Conservation (phyloP, 164 flowering plant species). For the Tinospora cordifolia region DNA sequence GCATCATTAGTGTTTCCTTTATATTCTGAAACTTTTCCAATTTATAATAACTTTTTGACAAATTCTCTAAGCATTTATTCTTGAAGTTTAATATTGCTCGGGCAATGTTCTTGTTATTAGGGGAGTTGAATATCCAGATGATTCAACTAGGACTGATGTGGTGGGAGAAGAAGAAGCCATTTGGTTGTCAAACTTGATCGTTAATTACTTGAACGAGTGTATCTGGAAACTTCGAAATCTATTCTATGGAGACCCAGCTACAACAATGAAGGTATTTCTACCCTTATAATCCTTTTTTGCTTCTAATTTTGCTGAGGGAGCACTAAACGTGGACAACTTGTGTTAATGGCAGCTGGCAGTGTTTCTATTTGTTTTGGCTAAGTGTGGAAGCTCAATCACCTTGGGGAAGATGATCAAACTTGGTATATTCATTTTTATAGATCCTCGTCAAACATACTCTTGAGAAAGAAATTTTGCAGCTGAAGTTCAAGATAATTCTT, state of each 20-base stretch:
- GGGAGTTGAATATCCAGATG: constrained; percentile 30
- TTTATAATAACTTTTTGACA: not conserved
- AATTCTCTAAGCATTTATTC: not conserved
- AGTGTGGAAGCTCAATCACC: constrained; percentile 77
- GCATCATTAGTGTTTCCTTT: too few relatives aligned
- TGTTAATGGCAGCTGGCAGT: constrained; percentile 61
- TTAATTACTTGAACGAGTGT: constrained; percentile 79
- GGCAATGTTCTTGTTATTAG: constrained; percentile 23
- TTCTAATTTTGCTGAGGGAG: not conserved
- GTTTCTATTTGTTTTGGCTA: constrained; percentile 68
- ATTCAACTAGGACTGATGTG: constrained; percentile 23
- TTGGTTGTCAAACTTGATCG: constrained; percentile 52
- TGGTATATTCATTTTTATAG: constrained; percentile 35
- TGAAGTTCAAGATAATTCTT: not conserved
- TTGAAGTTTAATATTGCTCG: not conserved
- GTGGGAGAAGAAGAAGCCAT: constrained; percentile 80
- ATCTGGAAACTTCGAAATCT: constrained; percentile 49
- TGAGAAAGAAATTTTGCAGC: not conserved
- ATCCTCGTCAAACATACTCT: not conserved
- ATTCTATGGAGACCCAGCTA: constrained; percentile 84
- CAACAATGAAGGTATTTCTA: constrained; percentile 67
- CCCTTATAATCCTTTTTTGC: not conserved
- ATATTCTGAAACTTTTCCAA: too few relatives aligned
- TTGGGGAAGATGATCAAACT: constrained; percentile 73
- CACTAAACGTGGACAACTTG: not conserved